Evolutionary conservation across 2,329 filamentous ascomycete species (phyloP), one percentile per base, ranked within the genome.

Genomic region (Penicillium decumbens): DNA sequence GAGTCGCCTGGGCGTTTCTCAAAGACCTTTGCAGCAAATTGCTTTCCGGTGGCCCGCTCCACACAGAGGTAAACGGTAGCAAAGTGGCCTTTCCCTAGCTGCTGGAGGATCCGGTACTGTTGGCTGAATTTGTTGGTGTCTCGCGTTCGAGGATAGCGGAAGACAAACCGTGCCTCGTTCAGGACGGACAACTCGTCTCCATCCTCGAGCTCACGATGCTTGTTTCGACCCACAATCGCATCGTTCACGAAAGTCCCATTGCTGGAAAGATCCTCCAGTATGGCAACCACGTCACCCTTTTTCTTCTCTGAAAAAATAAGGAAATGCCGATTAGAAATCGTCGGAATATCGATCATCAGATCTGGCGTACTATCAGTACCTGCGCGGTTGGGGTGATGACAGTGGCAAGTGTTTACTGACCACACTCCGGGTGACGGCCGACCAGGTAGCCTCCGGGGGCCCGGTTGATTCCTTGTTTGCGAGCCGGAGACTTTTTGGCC

Each of bases 201-300:
- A 61, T 97, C 89, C 60, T 90, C 79, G 25, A 98, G 78, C 67
- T 95, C 89, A 50, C 92, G 83, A 47, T 89, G 81, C 69, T 95
- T 89, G 70, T 98, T 98, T 44, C 92, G 85, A 23, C 93, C 93
- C 23, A 98, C 82, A 27, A 95, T 80, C 13, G 85, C 86, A 61
- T 96, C 90, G 64, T 97, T 97, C 61, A 98, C 86, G 66, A 91
- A 98, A 0, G 95, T 98, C 43, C 93, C 93, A 66, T 98, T 98
- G 65, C 85, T 93, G 6, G 93, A 98, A 18, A 97, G 74, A 68
- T 98, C 93, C 68, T 98, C 91, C 4, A 98, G 72, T 10, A 97
- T 80, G 7, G 89, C 92, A 37, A 83, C 72, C 0, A 76, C 65
- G 54, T 78, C 76, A 29, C 82, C 80, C 43, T 75, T 73, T 55